Conservation (phyloP, 148 eudicot species). For the Fagopyrum homotropicum region DNA sequence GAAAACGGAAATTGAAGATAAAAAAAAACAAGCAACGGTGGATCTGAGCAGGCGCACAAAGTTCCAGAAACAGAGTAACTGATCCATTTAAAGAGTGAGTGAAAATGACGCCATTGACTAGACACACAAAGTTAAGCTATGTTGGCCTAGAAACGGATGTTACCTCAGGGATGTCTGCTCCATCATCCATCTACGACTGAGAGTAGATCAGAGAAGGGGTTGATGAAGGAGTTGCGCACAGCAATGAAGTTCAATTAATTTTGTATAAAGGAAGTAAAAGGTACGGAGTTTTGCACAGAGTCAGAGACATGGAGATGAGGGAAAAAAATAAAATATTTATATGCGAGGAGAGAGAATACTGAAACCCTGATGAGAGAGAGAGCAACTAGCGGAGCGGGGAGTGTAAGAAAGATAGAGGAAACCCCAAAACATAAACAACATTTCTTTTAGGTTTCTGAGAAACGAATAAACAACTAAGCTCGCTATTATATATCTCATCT, state of each 20-base stretch:
- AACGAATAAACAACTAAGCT: too few relatives aligned
- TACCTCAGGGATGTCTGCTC: slow-evolving; percentile 15
- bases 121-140: neutral
- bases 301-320: slow-evolving; percentile 12
- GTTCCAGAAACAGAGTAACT: slow-evolving; percentile 11
- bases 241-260: slow-evolving; percentile 12
- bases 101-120: slow-evolving; percentile 13
- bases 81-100: slow-evolving; percentile 11
- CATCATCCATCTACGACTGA: neutral
- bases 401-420: neutral
- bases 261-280: slow-evolving; percentile 12
- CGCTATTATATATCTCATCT: too few relatives aligned
- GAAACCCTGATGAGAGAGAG: slow-evolving; percentile 10
- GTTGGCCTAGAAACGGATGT: neutral
- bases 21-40: slow-evolving; percentile 12
- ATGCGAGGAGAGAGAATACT: neutral
- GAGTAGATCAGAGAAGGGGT: slow-evolving; percentile 10
- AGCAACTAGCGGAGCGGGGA: neutral
- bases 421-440: neutral
- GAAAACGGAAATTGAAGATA: neutral
- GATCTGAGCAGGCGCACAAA: slow-evolving; percentile 14
- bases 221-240: slow-evolving; percentile 4
- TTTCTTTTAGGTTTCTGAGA: too few relatives aligned
- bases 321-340: neutral
- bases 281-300: slow-evolving; percentile 13